These are phyloP conservation scores for Cutaneotrichosporon curvatum DNA, from an alignment of 1,284 basidiomycete genomes.

Conservation along the genomic window DNA sequence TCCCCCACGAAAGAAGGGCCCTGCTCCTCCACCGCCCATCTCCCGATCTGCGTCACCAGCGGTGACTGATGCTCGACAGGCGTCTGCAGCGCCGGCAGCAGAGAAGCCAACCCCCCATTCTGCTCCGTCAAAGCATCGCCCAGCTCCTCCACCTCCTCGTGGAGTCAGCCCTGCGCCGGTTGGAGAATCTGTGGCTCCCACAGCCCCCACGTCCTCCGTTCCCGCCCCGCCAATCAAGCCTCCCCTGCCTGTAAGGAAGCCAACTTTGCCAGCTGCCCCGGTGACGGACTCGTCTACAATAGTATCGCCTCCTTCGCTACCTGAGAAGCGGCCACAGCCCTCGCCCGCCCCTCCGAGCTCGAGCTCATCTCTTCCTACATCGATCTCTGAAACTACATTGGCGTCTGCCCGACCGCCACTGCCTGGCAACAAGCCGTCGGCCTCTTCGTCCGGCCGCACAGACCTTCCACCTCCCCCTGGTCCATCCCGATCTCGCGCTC, in stretches of 20 bases:
- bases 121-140: not conserved
- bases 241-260: conserved; percentile 8
- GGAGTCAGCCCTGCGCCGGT: not conserved
- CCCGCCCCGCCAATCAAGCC: conserved; percentile 1
- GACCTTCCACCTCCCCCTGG: not conserved
- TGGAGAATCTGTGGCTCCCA: too few species aligned
- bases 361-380: not conserved
- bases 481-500: conserved; percentile 15
- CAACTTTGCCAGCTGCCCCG: not conserved
- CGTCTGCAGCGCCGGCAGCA: too few species aligned
- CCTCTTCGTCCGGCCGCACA: conserved; percentile 8
- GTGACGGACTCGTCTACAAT: not conserved
- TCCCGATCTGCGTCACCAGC: conserved; percentile 4
- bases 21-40: not conserved
- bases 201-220: too few species aligned
- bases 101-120: too few species aligned
- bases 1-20: not conserved
- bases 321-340: conserved; percentile 1
- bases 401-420: conserved; percentile 16
- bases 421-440: conserved; percentile 24
- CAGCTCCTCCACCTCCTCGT: conserved; percentile 6
- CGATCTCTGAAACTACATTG: not conserved
- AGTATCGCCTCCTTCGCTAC: conserved; percentile 4
- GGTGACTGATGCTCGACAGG: not conserved
- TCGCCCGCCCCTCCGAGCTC: not conserved